Evolutionary conservation across 2,329 filamentous ascomycete genomes (phyloP).

Genomic region (Colletotrichum coccodes): DNA sequence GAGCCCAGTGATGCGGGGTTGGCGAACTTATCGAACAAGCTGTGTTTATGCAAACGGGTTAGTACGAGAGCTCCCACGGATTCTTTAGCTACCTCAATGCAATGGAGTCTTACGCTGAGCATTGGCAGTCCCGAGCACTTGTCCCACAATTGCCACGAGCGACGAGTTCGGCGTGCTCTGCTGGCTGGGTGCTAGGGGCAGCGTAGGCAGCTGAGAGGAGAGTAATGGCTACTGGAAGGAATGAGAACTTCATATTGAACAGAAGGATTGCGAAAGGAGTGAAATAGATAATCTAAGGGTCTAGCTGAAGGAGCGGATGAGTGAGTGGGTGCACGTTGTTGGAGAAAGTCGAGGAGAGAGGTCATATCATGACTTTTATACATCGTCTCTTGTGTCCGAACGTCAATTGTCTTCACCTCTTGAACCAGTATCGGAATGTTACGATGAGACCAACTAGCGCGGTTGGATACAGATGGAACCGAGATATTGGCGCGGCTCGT

Average conservation of each 20-base stretch:
- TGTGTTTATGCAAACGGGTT: neutral
- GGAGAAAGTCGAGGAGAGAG: too few species aligned
- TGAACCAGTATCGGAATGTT: neutral
- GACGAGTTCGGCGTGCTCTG: neutral
- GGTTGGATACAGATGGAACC: neutral
- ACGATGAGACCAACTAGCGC: slow-evolving; percentile 10
- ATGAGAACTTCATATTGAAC: slow-evolving; percentile 4
- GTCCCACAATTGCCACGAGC: slow-evolving; percentile 7
- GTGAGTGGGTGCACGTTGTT: neutral
- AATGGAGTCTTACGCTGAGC: slow-evolving; percentile 3
- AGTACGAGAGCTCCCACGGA: neutral
- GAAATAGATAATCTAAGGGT: neutral
- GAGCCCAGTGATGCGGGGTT: neutral
- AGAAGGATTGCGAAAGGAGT: neutral
- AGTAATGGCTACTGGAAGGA: neutral
- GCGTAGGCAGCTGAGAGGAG: neutral
- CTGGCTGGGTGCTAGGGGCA: neutral
- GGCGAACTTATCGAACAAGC: neutral
- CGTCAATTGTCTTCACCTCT: neutral
- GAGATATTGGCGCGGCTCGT: neutral
- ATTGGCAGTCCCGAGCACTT: neutral
- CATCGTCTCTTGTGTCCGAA: too few species aligned
- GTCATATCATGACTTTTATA: too few species aligned
- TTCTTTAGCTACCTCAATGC: neutral
- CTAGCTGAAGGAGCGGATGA: neutral